Conservation (phyloP, 495 filamentous ascomycete genomes). For the Annulohypoxylon stygium region DNA sequence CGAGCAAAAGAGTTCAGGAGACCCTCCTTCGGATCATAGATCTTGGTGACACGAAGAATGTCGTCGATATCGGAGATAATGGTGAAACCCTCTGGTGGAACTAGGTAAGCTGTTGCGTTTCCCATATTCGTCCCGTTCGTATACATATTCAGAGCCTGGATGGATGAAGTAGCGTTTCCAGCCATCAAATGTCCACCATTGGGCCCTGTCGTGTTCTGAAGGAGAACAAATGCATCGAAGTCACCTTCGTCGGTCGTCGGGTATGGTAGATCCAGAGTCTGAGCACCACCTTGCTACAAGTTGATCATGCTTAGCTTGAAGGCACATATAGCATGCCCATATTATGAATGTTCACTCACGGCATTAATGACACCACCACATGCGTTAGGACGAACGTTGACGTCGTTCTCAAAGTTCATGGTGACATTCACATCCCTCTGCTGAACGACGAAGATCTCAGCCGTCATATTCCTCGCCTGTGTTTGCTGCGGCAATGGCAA, state of each 20-base stretch:
- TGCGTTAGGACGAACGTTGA: conserved; percentile 49
- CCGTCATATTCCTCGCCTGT: conserved; percentile 79
- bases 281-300: conserved; percentile 61
- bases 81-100: conserved; percentile 74
- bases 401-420: conserved; percentile 69
- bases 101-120: conserved; percentile 82
- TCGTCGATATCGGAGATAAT: conserved; percentile 83
- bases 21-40: conserved; percentile 79
- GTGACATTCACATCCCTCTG: conserved; percentile 72
- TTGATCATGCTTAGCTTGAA: conserved; percentile 3
- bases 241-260: conserved; percentile 74
- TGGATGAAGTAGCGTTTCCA: conserved; percentile 70
- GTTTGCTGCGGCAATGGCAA: conserved; percentile 69
- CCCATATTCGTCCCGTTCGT: conserved; percentile 72
- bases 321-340: neutral
- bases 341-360: conserved; percentile 43
- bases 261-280: conserved; percentile 68
- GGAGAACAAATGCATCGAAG: conserved; percentile 74
- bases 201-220: conserved; percentile 64
- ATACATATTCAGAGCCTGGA: conserved; percentile 76
- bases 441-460: conserved; percentile 78
- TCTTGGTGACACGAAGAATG: conserved; percentile 84
- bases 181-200: conserved; percentile 61
- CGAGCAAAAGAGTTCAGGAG: conserved; percentile 82
- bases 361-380: conserved; percentile 54